Evolutionary conservation across 2,329 filamentous ascomycete species (phyloP).

Genomic region (Aspergillus latus): DNA sequence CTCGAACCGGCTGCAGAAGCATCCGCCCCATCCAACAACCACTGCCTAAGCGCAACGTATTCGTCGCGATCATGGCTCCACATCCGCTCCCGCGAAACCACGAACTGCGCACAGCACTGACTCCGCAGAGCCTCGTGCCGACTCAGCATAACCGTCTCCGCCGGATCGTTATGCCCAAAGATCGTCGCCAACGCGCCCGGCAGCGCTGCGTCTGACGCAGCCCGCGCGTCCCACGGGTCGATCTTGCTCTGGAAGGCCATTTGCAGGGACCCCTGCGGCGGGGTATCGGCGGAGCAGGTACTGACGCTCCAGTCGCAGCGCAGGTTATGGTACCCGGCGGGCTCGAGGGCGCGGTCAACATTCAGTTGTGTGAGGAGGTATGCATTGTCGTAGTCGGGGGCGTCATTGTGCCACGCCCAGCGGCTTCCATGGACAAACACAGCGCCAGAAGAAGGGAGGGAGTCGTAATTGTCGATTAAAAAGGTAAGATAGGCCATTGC

Average conservation of each 20-base stretch:
- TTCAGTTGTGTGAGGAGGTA: conserved; percentile 42
- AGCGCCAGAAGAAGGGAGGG: conserved; percentile 38
- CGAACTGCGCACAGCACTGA: conserved; percentile 60
- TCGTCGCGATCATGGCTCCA: conserved; percentile 52
- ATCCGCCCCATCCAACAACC: conserved; percentile 48
- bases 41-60: conserved; percentile 55
- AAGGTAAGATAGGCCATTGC: conserved; percentile 51
- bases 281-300: conserved; percentile 35
- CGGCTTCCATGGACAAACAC: conserved; percentile 49
- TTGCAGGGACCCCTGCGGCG: conserved; percentile 45
- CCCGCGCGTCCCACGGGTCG: conserved; percentile 46
- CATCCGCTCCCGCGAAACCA: conserved; percentile 50
- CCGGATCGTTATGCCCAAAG: conserved; percentile 33
- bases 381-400: conserved; percentile 47
- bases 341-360: conserved; percentile 38
- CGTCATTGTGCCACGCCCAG: conserved; percentile 49
- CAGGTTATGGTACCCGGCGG: conserved; percentile 50
- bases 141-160: conserved; percentile 36
- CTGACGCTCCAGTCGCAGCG: conserved; percentile 53
- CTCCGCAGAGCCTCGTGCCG: conserved; percentile 46
- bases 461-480: conserved; percentile 48
- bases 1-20: background rate
- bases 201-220: conserved; percentile 40
- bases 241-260: conserved; percentile 39
- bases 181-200: conserved; percentile 36